Evolutionary conservation across 257 asterid genomes (phyloP), one percentile per base, ranked within the genome.

Genomic region (Lycium ferocissimum): DNA sequence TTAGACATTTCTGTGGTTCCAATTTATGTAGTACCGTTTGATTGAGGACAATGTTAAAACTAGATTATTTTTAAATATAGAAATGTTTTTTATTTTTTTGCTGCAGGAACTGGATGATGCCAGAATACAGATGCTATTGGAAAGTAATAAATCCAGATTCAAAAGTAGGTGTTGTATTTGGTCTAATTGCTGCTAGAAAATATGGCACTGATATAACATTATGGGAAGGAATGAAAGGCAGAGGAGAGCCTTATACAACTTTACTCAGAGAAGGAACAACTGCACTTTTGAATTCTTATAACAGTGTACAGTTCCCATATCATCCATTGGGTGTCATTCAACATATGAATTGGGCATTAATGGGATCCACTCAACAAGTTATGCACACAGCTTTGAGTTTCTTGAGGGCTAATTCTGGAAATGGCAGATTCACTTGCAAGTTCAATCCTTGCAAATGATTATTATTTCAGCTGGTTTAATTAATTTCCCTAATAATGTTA

Each of bases 261-360:
- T 94, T 97, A 63, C 81, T 97, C 40, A 90, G 99, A 79, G 99
- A 97, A 87, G 99, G 93, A 10, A 95, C 91, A 35, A 90, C 99
- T 12, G 97, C 99, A 37, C 92, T 97, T 15, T 90, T 97, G 43
- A 97, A 97, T 85, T 97, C 99, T 9, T 95, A 97, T 86, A 93
- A 85, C 88, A 94, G 93, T 85, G 49, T 89, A 22, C 90, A 87
- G 73, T 97, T 95, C 79, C 98, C 98, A 5, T 94, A 89, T 84
- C 89, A 92, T 47, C 91, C 99, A 45, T 73, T 93, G 6, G 90
- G 58, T 11, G 97, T 97, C 7, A 71, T 97, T 49, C 88, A 82
- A 61, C 85, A 85, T 40, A 90, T 92, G 96, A 95, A 97, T 37
- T 86, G 72, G 89, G 99, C 96, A 11, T 76, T 97, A 33, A 65